Percentiles rank a stretch among this genome's conserved stretches.
Evolutionary conservation across 164 flowering plant genomes (phyloP).

Genomic region (Aristolochia californica): DNA sequence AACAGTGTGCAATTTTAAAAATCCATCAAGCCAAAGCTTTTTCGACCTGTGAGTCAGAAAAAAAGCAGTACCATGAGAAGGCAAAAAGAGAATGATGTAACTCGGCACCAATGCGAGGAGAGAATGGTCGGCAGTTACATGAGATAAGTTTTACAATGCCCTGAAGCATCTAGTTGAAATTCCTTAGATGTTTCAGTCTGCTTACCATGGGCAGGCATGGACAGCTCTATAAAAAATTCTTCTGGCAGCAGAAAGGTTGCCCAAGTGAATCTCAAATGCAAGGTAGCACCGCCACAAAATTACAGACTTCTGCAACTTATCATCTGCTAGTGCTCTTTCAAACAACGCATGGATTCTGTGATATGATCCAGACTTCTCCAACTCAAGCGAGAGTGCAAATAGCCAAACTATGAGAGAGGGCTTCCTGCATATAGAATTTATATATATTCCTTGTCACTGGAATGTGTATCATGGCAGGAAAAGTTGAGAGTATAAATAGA

Average conservation of each 20-base stretch:
- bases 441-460: not conserved
- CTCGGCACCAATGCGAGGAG: too few relatives aligned
- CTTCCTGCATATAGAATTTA: constrained; percentile 37
- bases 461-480: too few relatives aligned
- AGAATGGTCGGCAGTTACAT: too few relatives aligned
- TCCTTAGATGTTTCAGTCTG: not conserved
- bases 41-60: constrained; percentile 52
- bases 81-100: too few relatives aligned
- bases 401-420: constrained; percentile 64
- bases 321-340: constrained; percentile 72
- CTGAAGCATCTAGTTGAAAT: not conserved
- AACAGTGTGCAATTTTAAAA: constrained; percentile 39
- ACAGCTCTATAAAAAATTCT: constrained; percentile 81
- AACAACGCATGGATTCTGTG: constrained; percentile 79
- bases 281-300: constrained; percentile 78
- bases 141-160: too few relatives aligned
- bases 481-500: too few relatives aligned
- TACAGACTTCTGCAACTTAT: constrained; percentile 45
- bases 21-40: constrained; percentile 91
- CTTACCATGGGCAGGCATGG: constrained; percentile 95
- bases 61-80: not conserved
- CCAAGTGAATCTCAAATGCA: constrained; percentile 48
- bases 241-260: constrained; percentile 58
- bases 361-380: constrained; percentile 43
- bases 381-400: constrained; percentile 62